phyloP scores from a whole-genome alignment of 2,329 filamentous ascomycete genomes.

The Dactylellina sp. region DNA sequence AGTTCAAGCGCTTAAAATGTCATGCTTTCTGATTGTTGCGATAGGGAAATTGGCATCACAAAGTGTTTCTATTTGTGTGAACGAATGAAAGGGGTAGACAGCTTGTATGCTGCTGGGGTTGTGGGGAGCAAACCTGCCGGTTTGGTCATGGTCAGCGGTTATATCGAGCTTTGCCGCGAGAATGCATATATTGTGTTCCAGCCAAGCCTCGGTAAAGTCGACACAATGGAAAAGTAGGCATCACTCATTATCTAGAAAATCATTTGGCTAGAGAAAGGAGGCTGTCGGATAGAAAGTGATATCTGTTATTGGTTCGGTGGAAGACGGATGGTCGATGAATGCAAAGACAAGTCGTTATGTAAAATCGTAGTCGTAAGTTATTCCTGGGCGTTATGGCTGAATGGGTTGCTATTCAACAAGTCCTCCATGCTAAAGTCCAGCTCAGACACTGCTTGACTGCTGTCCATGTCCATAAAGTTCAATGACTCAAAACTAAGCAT shows the following conservation, averaged over 20 bases:
- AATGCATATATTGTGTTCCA: conserved; percentile 15
- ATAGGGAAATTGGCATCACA: conserved; percentile 29
- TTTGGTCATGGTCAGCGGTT: conserved; percentile 34
- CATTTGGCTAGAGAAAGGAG: background rate
- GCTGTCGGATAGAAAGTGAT: background rate
- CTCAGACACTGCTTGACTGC: conserved; percentile 36
- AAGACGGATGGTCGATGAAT: background rate
- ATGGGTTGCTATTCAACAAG: conserved; percentile 50
- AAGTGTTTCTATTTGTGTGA: conserved; percentile 52
- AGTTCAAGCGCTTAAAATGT: conserved; percentile 25
- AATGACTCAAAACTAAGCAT: conserved; percentile 53
- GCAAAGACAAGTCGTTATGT: conserved; percentile 8
- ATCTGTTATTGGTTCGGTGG: background rate
- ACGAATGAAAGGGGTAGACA: conserved; percentile 24
- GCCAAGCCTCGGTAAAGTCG: conserved; percentile 16
- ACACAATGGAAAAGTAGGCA: background rate
- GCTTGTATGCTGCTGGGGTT: conserved; percentile 2
- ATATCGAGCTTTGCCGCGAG: conserved; percentile 49
- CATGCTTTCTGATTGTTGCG: conserved; percentile 2
- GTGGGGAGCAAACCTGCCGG: conserved; percentile 33
- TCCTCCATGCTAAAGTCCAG: conserved; percentile 55
- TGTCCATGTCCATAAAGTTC: conserved; percentile 53
- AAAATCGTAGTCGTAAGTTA: conserved; percentile 20
- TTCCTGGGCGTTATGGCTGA: conserved; percentile 27
- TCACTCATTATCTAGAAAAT: background rate